Conservation (phyloP, 805 yeast genomes). For the Kurtzmaniella fragi region DNA sequence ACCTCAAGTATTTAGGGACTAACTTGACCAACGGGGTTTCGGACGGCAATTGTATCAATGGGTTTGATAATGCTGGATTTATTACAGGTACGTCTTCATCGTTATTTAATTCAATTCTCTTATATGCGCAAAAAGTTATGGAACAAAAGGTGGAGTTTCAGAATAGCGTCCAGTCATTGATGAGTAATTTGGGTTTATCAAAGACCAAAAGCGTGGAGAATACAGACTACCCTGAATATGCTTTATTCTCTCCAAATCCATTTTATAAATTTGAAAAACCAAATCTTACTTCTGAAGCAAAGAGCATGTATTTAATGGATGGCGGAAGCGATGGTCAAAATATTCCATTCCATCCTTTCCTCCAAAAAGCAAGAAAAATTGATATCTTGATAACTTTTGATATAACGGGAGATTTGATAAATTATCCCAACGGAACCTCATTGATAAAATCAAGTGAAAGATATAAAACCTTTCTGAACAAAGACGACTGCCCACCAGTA, state of each 20-base stretch:
- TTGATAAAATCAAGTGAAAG: slow-evolving; percentile 34
- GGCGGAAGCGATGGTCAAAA: slow-evolving; percentile 50
- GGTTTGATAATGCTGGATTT: slow-evolving; percentile 56
- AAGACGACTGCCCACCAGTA: neutral
- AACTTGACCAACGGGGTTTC: slow-evolving; percentile 38
- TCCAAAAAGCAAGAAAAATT: slow-evolving; percentile 27
- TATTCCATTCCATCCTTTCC: slow-evolving; percentile 42
- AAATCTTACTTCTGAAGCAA: slow-evolving; percentile 3
- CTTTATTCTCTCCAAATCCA: slow-evolving; percentile 59
- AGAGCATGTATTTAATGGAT: slow-evolving; percentile 32
- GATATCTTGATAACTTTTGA: slow-evolving; percentile 40
- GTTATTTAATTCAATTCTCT: slow-evolving; percentile 50
- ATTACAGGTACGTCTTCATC: slow-evolving; percentile 63
- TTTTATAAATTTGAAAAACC: slow-evolving; percentile 31
- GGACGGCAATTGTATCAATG: slow-evolving; percentile 36
- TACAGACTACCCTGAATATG: slow-evolving; percentile 51
- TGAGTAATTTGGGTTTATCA: slow-evolving; percentile 41
- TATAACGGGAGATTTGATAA: slow-evolving; percentile 45
- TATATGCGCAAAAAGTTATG: slow-evolving; percentile 34
- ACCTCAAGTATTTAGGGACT: slow-evolving; percentile 52
- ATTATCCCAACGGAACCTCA: slow-evolving; percentile 59
- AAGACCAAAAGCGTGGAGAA: slow-evolving; percentile 17
- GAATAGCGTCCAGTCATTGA: slow-evolving; percentile 30
- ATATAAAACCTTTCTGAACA: slow-evolving; percentile 15
- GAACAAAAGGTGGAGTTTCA: slow-evolving; percentile 27